These are phyloP conservation scores for Benincasa hispida DNA, from an alignment of 306 rosid species.

Conservation along the genomic window DNA sequence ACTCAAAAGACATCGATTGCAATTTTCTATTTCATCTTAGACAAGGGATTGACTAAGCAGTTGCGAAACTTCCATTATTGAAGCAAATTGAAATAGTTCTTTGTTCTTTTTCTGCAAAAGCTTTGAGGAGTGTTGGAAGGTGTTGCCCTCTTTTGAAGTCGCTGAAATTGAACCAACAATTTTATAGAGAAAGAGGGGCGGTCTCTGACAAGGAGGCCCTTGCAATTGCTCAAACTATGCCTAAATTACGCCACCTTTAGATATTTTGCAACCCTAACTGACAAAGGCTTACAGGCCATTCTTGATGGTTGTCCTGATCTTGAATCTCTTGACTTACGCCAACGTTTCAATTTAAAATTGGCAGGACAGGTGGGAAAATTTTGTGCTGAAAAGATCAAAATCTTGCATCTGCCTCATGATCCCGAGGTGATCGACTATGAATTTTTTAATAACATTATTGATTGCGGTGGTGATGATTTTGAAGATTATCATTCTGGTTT, in stretches of 20 bases:
- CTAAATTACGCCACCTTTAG: constrained; percentile 38
- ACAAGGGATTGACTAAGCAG: constrained; percentile 30
- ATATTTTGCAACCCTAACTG: constrained; percentile 44
- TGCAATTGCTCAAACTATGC: constrained; percentile 38
- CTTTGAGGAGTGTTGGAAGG: constrained; percentile 32
- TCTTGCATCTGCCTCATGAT: constrained; percentile 33
- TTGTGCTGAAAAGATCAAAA: constrained; percentile 33
- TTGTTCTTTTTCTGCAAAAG: not conserved
- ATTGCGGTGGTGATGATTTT: too few relatives aligned
- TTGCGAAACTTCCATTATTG: constrained; percentile 31
- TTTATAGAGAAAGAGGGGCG: not conserved
- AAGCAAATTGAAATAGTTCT: constrained; percentile 34
- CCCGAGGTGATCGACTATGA: constrained; percentile 13
- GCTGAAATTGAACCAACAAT: constrained; percentile 26
- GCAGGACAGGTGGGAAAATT: constrained; percentile 23
- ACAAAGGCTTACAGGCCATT: constrained; percentile 43
- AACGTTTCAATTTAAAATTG: constrained; percentile 31
- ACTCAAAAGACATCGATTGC: constrained; percentile 27
- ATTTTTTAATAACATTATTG: not conserved
- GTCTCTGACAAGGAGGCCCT: constrained; percentile 25
- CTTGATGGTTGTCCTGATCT: constrained; percentile 53
- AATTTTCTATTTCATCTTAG: constrained; percentile 24
- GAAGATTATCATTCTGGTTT: too few relatives aligned
- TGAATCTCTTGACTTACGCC: constrained; percentile 52
- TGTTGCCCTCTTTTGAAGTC: constrained; percentile 38